Base-by-base conservation (phyloP, 1,284 basidiomycete species). In the Sphagnurus paluster region DNA sequence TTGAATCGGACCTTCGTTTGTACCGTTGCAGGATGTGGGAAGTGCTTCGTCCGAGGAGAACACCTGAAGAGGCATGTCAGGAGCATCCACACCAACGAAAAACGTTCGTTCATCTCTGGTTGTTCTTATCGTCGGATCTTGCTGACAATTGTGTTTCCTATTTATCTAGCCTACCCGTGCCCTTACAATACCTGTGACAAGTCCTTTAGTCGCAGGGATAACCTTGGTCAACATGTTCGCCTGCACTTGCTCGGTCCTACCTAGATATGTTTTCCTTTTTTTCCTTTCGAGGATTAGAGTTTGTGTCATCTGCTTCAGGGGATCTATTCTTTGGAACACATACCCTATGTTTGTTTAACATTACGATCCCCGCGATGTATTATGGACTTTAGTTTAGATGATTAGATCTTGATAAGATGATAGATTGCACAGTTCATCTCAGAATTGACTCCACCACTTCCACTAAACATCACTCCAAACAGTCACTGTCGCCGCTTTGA, bases 201-300 rank as follows among this genome's bases (percentile, higher is more conserved):
- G 66, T 72, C 79, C 23, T 93, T 93, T 59, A 89, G 84, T 62
- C 74, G 90, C 36, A 77, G 84, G 54, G 90, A 93, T 62, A 93
- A 93, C 59, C 75, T 92, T 19, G 82, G 80, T 30, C 87, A 89
- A 59, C 87, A 90, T 61, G 76, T 85, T 61, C 79, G 84, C 23
- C 76, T 90, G 28, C 87, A 90, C 67, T 58, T 73, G 42, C 59
- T 49, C 23, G 55, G 50, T 8, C 43, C 48, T 44, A 42, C 46
- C 48, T 32, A 25, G 8, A 36, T 35, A 6, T n/a, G 29, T 37
- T 39, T 23, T 24, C 5, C 41, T 20, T 23, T 33, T 16, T 23
- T 16, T 32, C n/a, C 3, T 37, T 26, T 19, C 5, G 13, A 10
- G 11, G n/a, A 21, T 44, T 3, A 11, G 1, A 30, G 17, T 38